Base-by-base conservation (phyloP, 23 red algal species). In the Gracilaria gracilis region DNA sequence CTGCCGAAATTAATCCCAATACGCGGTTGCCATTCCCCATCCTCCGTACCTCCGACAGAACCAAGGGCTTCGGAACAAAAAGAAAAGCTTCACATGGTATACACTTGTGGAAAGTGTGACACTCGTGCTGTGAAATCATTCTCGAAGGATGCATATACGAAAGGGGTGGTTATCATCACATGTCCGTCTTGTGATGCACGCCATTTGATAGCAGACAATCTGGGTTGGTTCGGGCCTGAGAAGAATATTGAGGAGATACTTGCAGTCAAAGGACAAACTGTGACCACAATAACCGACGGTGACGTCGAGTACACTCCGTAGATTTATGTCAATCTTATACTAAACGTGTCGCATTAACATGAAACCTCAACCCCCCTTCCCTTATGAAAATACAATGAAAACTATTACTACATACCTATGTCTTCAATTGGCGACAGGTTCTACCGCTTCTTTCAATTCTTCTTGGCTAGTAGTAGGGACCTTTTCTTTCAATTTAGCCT, bases 161-260 rank as follows among this genome's bases (percentile, higher is more conserved):
- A 61, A 42, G 94, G 94, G 12, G 88, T 96, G 2, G 94, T 96
- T 32, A 77, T 96, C 37, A 64, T 91, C 11, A 61, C 44, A 24
- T 96, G 94, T 71, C 79, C 80, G 7, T 79, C 85, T 0, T 96
- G 94, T 59, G 47, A 91, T 16, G 87, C 80, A 19, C 94, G 80
- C n/a, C 94, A 96, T 57, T 34, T 96, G 9, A 87, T 96, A 34
- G 94, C 94, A 27, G 94, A 96, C 70, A 84, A 96, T 70, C 81
- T 96, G 32, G 94, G 94, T 35, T 96, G 94, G 94, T 96, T 91
- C 61, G 88, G 81, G 0, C 76, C 64, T 20, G 79, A 91, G 57
- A 83, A 58, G 32, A 85, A 91, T 20, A 80, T 91, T 36, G 77
- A 90, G 31, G 87, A 67, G 20, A 80, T 86, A 29, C 42, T 81